These are phyloP conservation scores for Exsudoporus floridanus DNA, from an alignment of 1,284 basidiomycete genomes.

Conservation along the genomic window DNA sequence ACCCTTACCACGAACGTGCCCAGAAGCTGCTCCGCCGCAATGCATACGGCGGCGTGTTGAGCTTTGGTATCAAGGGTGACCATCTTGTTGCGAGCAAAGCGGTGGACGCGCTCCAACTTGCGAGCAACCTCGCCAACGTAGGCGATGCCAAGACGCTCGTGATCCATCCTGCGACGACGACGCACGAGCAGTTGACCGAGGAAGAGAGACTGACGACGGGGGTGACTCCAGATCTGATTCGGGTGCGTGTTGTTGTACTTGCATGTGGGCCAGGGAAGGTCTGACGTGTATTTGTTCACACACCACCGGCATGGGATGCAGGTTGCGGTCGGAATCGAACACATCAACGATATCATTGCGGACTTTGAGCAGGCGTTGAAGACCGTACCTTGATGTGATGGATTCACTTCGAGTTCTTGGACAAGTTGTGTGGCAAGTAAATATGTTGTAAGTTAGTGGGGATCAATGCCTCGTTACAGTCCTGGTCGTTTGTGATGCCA, in stretches of 20 bases:
- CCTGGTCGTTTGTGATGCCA: background rate
- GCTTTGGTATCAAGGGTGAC: slow-evolving; percentile 79
- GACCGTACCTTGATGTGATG: slow-evolving; percentile 11
- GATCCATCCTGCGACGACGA: slow-evolving; percentile 83
- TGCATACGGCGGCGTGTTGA: slow-evolving; percentile 75
- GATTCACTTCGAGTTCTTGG: no score
- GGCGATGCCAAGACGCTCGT: slow-evolving; percentile 82
- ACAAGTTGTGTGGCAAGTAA: no score
- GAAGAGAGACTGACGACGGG: slow-evolving; percentile 72
- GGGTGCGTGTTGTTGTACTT: slow-evolving; percentile 46
- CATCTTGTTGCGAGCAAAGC: slow-evolving; percentile 59
- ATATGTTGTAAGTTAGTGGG: background rate
- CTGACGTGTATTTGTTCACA: background rate
- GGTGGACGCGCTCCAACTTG: slow-evolving; percentile 75
- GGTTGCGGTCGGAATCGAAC: slow-evolving; percentile 81
- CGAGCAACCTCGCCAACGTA: slow-evolving; percentile 77
- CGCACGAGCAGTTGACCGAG: slow-evolving; percentile 74
- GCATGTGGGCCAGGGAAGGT: background rate
- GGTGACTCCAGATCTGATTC: slow-evolving; percentile 79
- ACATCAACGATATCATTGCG: slow-evolving; percentile 81
- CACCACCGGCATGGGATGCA: slow-evolving; percentile 17
- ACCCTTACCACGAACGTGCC: slow-evolving; percentile 64
- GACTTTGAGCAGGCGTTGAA: slow-evolving; percentile 61
- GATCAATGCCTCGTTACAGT: background rate
- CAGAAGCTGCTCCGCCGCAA: slow-evolving; percentile 57